These are phyloP conservation scores for Massarina eburnea DNA, from an alignment of 2,329 filamentous ascomycete genomes.

Conservation along the genomic window DNA sequence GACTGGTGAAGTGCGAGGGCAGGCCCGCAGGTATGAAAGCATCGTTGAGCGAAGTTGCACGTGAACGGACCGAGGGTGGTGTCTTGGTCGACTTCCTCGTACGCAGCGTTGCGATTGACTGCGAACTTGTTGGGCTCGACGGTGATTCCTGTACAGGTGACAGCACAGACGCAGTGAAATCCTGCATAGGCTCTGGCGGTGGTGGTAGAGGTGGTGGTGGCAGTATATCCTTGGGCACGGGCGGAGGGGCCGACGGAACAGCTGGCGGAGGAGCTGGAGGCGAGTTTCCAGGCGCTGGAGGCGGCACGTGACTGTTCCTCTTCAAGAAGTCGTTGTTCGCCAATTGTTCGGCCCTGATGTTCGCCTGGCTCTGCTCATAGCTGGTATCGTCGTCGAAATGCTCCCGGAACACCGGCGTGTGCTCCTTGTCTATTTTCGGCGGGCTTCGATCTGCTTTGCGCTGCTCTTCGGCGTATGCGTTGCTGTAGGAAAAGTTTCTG, in stretches of 20 bases:
- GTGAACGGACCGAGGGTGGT: constrained; percentile 36
- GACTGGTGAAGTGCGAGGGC: constrained; percentile 58
- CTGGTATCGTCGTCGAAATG: constrained; percentile 59
- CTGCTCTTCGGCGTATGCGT: constrained; percentile 26
- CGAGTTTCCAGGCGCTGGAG: constrained; percentile 16
- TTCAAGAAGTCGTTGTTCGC: constrained; percentile 53
- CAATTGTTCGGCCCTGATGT: constrained; percentile 50
- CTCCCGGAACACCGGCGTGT: constrained; percentile 63
- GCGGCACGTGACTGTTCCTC: constrained; percentile 42
- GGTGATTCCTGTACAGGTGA: constrained; percentile 39
- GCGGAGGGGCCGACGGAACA: no score
- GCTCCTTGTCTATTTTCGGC: constrained; percentile 44
- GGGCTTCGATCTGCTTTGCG: constrained; percentile 22
- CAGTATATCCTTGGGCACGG: constrained; percentile 4
- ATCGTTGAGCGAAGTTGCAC: constrained; percentile 42
- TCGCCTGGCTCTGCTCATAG: constrained; percentile 43
- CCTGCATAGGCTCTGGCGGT: constrained; percentile 19
- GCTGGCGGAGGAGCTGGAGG: constrained; percentile 17
- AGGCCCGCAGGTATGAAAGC: constrained; percentile 39
- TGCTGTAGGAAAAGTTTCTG: constrained; percentile 42
- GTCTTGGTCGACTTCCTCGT: constrained; percentile 40
- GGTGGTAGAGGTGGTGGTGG: constrained; percentile 13
- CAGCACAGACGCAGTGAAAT: constrained; percentile 27
- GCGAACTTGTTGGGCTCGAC: constrained; percentile 23
- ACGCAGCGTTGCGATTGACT: constrained; percentile 29